Percentiles rank a stretch among this genome's conserved stretches.
Evolutionary conservation across 768 basidiomycete species (phyloP).

Genomic region (Trametes cinnabarina): DNA sequence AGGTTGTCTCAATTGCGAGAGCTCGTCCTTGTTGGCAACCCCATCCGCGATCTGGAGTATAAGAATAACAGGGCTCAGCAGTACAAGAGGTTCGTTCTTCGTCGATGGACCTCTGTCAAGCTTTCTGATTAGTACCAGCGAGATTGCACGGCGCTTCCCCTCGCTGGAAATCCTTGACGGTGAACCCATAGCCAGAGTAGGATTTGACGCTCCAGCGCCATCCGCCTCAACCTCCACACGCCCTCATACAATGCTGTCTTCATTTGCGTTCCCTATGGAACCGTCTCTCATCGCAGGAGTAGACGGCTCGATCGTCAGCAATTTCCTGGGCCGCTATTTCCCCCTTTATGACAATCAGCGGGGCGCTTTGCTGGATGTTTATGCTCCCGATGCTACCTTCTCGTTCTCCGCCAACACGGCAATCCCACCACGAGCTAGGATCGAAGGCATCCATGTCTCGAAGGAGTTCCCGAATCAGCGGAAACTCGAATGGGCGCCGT

Average conservation of each 20-base stretch:
- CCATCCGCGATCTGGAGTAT: conserved; percentile 61
- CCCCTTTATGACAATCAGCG: conserved; percentile 80
- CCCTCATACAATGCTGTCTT: conserved; percentile 54
- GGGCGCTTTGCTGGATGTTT: conserved; percentile 61
- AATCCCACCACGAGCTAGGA: conserved; percentile 74
- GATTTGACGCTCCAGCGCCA: conserved; percentile 69
- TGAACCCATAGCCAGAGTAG: conserved; percentile 73
- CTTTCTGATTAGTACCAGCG: conserved; percentile 36
- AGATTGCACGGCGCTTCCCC: conserved; percentile 77
- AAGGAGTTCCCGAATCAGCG: conserved; percentile 77
- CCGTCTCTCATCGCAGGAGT: conserved; percentile 75
- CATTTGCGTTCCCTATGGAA: conserved; percentile 76
- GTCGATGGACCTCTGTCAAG: not conserved
- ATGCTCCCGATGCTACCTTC: conserved; percentile 86
- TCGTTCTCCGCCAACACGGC: conserved; percentile 84
- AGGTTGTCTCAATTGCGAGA: conserved; percentile 67
- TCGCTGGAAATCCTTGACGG: conserved; percentile 82
- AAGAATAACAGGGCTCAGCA: conserved; percentile 54
- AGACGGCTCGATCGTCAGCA: conserved; percentile 62
- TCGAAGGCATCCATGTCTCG: conserved; percentile 63
- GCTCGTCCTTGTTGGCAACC: conserved; percentile 73
- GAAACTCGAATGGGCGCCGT: conserved; percentile 75
- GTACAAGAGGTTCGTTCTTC: conserved; percentile 61
- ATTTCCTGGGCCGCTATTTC: conserved; percentile 83
- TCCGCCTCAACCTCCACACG: conserved; percentile 40